phyloP scores from a whole-genome alignment of 2,329 filamentous ascomycete genomes.

The Blastomyces gilchristii region DNA sequence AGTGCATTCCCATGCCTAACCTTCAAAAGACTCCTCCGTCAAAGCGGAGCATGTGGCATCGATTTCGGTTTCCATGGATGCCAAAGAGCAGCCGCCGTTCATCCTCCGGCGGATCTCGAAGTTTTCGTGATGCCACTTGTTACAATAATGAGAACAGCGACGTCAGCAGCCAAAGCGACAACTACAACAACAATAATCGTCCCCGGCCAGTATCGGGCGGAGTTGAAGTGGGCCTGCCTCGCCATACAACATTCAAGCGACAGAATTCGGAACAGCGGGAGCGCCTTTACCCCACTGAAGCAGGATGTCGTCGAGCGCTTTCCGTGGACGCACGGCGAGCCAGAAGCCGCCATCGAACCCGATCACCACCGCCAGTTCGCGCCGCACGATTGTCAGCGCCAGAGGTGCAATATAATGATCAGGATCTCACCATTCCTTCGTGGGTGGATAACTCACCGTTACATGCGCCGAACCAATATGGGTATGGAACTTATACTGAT shows the following conservation, averaged over 20 bases:
- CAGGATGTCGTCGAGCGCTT: slow-evolving; percentile 55
- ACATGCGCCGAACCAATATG: not conserved
- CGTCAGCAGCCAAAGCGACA: not conserved
- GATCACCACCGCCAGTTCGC: slow-evolving; percentile 32
- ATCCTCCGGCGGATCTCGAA: slow-evolving; percentile 17
- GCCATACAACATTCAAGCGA: slow-evolving; percentile 25
- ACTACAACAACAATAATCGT: slow-evolving; percentile 13
- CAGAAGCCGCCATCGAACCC: slow-evolving; percentile 36
- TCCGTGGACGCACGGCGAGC: slow-evolving; percentile 45
- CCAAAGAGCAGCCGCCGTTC: slow-evolving; percentile 29
- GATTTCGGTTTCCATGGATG: slow-evolving; percentile 32
- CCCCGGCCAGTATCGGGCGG: slow-evolving; percentile 13
- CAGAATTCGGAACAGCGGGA: slow-evolving; percentile 63
- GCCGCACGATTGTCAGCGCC: slow-evolving; percentile 33
- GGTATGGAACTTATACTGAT: slow-evolving; percentile 10
- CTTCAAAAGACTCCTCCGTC: slow-evolving; percentile 23
- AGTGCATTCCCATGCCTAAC: slow-evolving; percentile 27
- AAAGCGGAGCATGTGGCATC: slow-evolving; percentile 39
- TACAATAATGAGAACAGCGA: slow-evolving; percentile 13
- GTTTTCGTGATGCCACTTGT: not conserved
- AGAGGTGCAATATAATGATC: slow-evolving; percentile 29
- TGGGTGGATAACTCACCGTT: slow-evolving; percentile 8
- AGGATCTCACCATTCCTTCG: slow-evolving; percentile 20
- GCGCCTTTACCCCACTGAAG: slow-evolving; percentile 56
- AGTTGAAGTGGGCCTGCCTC: slow-evolving; percentile 12